Conservation (phyloP, 2,329 filamentous ascomycete species). For the Hypoxylon sp. region DNA sequence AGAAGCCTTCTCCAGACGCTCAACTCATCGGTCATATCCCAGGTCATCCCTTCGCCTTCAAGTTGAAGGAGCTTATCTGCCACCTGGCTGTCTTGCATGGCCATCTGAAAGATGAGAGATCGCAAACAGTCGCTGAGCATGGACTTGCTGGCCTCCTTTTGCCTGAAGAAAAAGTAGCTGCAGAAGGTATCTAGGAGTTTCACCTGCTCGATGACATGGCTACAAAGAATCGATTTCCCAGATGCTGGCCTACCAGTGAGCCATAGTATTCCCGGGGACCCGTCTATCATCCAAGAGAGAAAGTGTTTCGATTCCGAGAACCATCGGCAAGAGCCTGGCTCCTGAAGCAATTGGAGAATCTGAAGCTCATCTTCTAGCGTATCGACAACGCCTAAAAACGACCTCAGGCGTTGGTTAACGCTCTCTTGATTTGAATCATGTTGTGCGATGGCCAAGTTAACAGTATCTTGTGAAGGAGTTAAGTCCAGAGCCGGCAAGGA, state of each 20-base stretch:
- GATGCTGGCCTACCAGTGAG: constrained; percentile 53
- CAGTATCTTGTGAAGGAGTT: no score
- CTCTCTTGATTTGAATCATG: no score
- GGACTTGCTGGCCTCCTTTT: constrained; percentile 44
- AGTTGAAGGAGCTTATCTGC: neutral
- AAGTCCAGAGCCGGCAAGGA: no score
- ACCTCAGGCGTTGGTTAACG: no score
- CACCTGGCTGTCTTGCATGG: constrained; percentile 44
- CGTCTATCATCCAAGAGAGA: no score
- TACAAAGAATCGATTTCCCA: constrained; percentile 57
- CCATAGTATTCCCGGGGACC: constrained; percentile 48
- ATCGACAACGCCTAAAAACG: no score
- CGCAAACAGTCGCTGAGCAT: constrained; percentile 49
- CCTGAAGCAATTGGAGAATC: neutral
- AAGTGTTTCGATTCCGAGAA: neutral
- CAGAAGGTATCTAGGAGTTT: constrained; percentile 33
- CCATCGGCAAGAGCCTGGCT: neutral
- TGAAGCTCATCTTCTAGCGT: neutral
- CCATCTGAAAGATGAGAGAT: constrained; percentile 53
- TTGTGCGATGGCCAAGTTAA: no score
- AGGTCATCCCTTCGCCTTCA: neutral
- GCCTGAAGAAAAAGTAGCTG: constrained; percentile 54
- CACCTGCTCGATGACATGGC: constrained; percentile 54
- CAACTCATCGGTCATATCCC: neutral
- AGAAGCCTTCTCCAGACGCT: neutral